phyloP scores from a whole-genome alignment of 192 early-diverging fungal genomes.

The Coemansia aciculifera region DNA sequence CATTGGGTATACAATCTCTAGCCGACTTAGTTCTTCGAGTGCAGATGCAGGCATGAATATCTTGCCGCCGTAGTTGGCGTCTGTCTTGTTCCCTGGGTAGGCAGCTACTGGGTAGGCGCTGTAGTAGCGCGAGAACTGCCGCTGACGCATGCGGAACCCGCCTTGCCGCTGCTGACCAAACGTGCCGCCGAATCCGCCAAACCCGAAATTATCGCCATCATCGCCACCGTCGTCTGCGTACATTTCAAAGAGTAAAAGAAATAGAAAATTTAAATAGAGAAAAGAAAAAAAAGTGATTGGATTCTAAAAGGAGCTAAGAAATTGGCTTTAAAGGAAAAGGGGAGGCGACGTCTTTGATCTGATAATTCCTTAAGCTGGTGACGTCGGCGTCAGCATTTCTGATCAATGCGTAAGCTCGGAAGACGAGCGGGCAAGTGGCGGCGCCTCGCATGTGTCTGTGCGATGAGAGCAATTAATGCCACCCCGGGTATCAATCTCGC shows the following conservation, averaged over 20 bases:
- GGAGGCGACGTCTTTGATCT: not conserved
- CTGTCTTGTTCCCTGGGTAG: slow-evolving; percentile 36
- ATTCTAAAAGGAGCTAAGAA: not conserved
- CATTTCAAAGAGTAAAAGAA: not conserved
- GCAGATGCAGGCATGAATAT: slow-evolving; percentile 54
- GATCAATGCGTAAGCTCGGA: not conserved
- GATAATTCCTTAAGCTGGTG: not conserved
- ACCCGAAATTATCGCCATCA: slow-evolving; percentile 18
- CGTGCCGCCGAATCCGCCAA: slow-evolving; percentile 15
- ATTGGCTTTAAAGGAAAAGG: not conserved
- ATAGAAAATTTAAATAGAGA: not conserved
- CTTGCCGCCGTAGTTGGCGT: slow-evolving; percentile 54
- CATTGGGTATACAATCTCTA: slow-evolving; percentile 92
- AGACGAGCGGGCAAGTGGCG: not conserved
- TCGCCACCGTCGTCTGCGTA: not conserved
- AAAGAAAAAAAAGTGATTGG: not conserved
- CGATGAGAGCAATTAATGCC: not conserved
- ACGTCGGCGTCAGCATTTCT: not conserved
- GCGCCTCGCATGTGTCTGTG: not conserved
- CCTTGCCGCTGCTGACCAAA: slow-evolving; percentile 7
- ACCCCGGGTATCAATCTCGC: not conserved
- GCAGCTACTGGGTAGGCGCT: slow-evolving; percentile 45
- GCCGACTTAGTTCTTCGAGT: slow-evolving; percentile 60
- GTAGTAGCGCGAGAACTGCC: slow-evolving; percentile 41
- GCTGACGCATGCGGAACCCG: slow-evolving; percentile 14